Evolutionary conservation across 2,329 filamentous ascomycete species (phyloP), one percentile per base, ranked within the genome.

Genomic region (Anthostomella pinea): DNA sequence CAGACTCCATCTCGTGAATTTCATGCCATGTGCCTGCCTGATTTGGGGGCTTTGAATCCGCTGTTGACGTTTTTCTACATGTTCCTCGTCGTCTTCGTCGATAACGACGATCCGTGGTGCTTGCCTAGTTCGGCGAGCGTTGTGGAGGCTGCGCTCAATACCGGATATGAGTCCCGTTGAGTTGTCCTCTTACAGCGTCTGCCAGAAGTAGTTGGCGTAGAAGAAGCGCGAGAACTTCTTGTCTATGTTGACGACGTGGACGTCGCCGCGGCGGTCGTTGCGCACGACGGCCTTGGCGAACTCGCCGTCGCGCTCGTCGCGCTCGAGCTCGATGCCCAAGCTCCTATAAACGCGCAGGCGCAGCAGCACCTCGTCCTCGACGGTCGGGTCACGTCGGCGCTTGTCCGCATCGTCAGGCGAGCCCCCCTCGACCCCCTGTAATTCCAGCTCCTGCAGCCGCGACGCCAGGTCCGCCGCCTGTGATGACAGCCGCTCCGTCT

Each of bases 201-300:
- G 77, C 93, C 93, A 98, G 58, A 97, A 94, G 62, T 95, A 95
- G 55, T 95, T 94, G 15, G 90, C 87, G 57, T 96, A 95, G 58
- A 94, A 96, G 62, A 85, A 91, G 45, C 83, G 77, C 40, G 87
- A 91, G 62, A 95, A 90, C 67, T 93, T 95, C 53, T 85, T 82
- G 54, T 97, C 90, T 61, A 98, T 82, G 56, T 95, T 95, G 43
- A 98, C 83, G 32, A 97, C 87, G 60, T 95, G 87, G 33, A 97
- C 88, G 60, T 97, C 90, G 7, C 89, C 90, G 68, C 89, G 91
- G 48, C 80, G 75, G 42, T 83, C 82, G 59, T 95, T 96, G 45
- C 88, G 73, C 49, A 97, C 83, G 13, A 95, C 77, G 1, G 90
- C 91, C 57, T 87, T 86, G 51, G 77, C 82, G 69, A 91, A 96